These are phyloP conservation scores for Xylariaceae sp. DNA, from an alignment of 2,329 filamentous ascomycete species.

Conservation along the genomic window DNA sequence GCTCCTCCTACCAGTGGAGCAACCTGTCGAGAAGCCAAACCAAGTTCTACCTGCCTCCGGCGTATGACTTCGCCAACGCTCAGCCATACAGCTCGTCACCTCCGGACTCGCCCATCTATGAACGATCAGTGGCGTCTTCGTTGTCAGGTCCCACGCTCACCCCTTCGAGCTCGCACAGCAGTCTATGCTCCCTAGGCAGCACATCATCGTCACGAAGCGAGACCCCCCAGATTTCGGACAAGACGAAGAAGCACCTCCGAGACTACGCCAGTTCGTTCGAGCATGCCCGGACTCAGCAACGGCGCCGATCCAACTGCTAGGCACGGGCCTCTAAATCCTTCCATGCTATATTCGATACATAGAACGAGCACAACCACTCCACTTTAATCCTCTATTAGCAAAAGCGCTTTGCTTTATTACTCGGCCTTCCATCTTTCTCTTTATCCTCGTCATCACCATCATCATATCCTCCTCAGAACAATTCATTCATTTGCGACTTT, in stretches of 20 bases:
- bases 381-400: conserved; percentile 23
- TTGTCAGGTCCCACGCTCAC: conserved; percentile 47
- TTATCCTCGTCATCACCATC: neutral
- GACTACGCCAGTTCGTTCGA: conserved; percentile 88
- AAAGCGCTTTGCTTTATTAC: conserved; percentile 23
- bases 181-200: conserved; percentile 73
- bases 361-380: conserved; percentile 20
- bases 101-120: conserved; percentile 37
- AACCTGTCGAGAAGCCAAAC: conserved; percentile 34
- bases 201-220: conserved; percentile 50
- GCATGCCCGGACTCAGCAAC: conserved; percentile 58
- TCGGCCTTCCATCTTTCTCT: neutral
- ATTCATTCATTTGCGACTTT: conserved; percentile 29
- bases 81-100: conserved; percentile 51
- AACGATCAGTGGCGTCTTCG: conserved; percentile 29
- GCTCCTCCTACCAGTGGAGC: conserved; percentile 46
- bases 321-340: conserved; percentile 4
- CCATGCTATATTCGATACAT: conserved; percentile 11
- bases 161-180: conserved; percentile 76
- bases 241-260: conserved; percentile 72
- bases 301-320: conserved; percentile 54
- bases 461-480: conserved; percentile 11
- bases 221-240: conserved; percentile 60
- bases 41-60: conserved; percentile 65
- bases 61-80: conserved; percentile 67